These are phyloP conservation scores for Spatholobus suberectus DNA, from an alignment of 306 rosid genomes.

Conservation along the genomic window DNA sequence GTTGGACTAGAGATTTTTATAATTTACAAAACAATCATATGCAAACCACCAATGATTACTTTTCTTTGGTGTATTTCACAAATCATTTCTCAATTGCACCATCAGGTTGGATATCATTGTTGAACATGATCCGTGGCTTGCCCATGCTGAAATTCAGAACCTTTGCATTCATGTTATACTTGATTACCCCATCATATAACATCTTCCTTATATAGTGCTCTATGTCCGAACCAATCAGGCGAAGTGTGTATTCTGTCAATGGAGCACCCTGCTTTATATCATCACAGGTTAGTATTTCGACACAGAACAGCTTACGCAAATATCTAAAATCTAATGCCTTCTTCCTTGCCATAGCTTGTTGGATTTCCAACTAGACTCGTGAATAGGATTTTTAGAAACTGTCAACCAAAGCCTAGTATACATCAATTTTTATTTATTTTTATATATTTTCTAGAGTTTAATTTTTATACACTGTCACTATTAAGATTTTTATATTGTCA, in stretches of 20 bases:
- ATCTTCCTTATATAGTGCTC: conserved; percentile 65
- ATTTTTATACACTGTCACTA: no score
- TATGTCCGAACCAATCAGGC: conserved; percentile 92
- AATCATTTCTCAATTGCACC: conserved; percentile 47
- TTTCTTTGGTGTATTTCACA: conserved; percentile 14
- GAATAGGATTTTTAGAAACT: not conserved
- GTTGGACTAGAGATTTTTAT: not conserved
- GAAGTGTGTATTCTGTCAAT: conserved; percentile 86
- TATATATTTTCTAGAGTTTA: no score
- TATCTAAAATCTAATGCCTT: not conserved
- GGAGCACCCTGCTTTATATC: conserved; percentile 75
- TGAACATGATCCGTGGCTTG: conserved; percentile 82
- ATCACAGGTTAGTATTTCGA: conserved; percentile 29
- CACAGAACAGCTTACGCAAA: conserved; percentile 17
- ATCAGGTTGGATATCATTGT: conserved; percentile 61
- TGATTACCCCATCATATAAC: conserved; percentile 47
- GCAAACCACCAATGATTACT: conserved; percentile 21
- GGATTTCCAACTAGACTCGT: not conserved
- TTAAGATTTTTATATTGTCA: no score
- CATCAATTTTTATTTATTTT: no score
- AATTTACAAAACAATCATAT: conserved; percentile 23
- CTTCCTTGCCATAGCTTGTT: not conserved
- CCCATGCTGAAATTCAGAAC: conserved; percentile 99
- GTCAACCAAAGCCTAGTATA: no score
- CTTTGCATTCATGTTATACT: conserved; percentile 86